Percentiles rank a stretch among this genome's conserved stretches.
Conservation (phyloP, 768 basidiomycete species). For the Royoungia palumana region DNA sequence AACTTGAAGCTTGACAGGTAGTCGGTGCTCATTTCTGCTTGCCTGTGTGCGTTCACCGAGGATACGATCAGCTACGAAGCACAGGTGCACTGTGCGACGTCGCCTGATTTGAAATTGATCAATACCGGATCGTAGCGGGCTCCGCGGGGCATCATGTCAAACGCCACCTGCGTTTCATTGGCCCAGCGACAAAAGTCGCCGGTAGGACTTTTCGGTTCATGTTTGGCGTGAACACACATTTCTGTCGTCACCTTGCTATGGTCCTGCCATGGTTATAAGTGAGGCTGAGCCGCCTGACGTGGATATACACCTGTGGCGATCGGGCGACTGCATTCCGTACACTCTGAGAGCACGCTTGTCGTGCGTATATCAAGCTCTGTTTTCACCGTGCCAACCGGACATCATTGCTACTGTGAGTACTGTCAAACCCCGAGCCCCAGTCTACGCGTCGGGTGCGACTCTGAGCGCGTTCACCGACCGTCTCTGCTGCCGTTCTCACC, state of each 20-base stretch:
- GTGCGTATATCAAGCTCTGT: slow-evolving; percentile 88
- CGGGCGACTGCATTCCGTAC: slow-evolving; percentile 70
- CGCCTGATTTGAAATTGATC: slow-evolving; percentile 93
- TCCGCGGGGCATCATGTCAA: slow-evolving; percentile 87
- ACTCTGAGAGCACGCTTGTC: slow-evolving; percentile 82
- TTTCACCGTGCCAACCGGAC: slow-evolving; percentile 89
- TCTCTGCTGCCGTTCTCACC: slow-evolving; percentile 70
- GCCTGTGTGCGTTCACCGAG: slow-evolving; percentile 13
- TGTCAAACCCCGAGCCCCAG: slow-evolving; percentile 70
- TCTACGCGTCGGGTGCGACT: slow-evolving; percentile 50
- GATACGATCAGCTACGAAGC: slow-evolving; percentile 65
- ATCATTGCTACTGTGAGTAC: slow-evolving; percentile 80
- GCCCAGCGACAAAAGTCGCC: slow-evolving; percentile 26
- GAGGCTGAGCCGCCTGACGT: not conserved
- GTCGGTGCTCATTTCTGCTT: too few relatives aligned
- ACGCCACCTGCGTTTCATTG: slow-evolving; percentile 44
- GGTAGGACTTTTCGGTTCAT: slow-evolving; percentile 82
- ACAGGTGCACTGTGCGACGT: slow-evolving; percentile 84
- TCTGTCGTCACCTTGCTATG: slow-evolving; percentile 90
- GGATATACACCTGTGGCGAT: slow-evolving; percentile 12
- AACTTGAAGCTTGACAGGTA: too few relatives aligned
- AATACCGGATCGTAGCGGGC: slow-evolving; percentile 86
- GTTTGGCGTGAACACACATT: slow-evolving; percentile 95
- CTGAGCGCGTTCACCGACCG: slow-evolving; percentile 59
- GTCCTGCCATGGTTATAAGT: slow-evolving; percentile 80